Percentiles rank a stretch among this genome's conserved stretches.
Conservation (phyloP, 176 grass and related monocot genomes). For the Tillandsia fasciculata region DNA sequence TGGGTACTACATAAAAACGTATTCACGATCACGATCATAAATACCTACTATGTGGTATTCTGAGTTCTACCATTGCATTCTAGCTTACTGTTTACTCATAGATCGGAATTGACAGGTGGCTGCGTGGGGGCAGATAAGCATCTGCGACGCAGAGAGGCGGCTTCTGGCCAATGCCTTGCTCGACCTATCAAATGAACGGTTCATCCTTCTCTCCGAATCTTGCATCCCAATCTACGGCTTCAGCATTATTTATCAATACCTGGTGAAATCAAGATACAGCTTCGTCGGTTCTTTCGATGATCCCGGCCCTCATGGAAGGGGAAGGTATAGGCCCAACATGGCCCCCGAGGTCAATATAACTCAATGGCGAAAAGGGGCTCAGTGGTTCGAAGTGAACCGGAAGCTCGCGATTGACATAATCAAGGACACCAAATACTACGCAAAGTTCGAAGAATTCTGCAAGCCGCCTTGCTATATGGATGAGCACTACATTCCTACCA, state of each 20-base stretch:
- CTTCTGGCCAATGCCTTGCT: constrained; percentile 69
- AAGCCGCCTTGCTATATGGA: constrained; percentile 40
- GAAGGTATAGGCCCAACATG: constrained; percentile 31
- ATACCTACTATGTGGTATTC: too few relatives aligned
- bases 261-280: constrained; percentile 30
- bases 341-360: constrained; percentile 16
- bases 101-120: constrained; percentile 23
- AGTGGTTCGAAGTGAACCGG: constrained; percentile 59
- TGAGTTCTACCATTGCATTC: too few relatives aligned
- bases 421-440: constrained; percentile 40
- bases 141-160: constrained; percentile 54
- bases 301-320: constrained; percentile 32
- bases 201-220: constrained; percentile 62
- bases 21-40: too few relatives aligned
- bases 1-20: too few relatives aligned
- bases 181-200: constrained; percentile 44
- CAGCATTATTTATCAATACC: constrained; percentile 27
- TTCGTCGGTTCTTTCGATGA: constrained; percentile 51
- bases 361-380: constrained; percentile 61
- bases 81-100: too few relatives aligned
- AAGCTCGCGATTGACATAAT: constrained; percentile 28
- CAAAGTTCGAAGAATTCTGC: constrained; percentile 37
- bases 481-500: constrained; percentile 72
- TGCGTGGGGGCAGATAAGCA: constrained; percentile 35
- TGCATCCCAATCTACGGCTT: constrained; percentile 51